These are phyloP conservation scores for Aspergillus biplanus DNA, from an alignment of 495 filamentous ascomycete genomes.

Conservation along the genomic window DNA sequence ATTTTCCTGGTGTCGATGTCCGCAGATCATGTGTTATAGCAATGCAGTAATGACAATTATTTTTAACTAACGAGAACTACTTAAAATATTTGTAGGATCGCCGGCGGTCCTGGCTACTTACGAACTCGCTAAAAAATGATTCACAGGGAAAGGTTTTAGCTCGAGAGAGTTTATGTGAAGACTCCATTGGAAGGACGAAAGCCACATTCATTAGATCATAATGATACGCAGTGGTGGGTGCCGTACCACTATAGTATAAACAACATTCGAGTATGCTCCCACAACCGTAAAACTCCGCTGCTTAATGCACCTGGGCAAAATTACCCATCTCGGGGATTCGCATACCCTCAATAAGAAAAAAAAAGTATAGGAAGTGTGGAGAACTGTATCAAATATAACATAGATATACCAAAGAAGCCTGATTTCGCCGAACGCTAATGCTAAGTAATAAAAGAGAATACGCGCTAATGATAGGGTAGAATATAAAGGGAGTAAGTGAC, in stretches of 20 bases:
- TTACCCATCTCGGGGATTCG: not conserved
- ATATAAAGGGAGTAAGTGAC: not conserved
- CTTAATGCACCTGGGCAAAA: not conserved
- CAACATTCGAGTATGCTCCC: not conserved
- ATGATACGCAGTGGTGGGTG: no score
- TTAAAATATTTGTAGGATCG: no score
- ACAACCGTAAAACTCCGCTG: not conserved
- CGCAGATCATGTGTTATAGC: conserved; percentile 14
- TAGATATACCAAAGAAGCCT: not conserved
- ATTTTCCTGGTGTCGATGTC: not conserved
- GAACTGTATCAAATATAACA: not conserved
- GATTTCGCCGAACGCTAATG: conserved; percentile 3
- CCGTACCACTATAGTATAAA: not conserved
- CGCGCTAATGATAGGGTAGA: not conserved
- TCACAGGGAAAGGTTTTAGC: not conserved
- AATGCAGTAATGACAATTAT: conserved; percentile 23
- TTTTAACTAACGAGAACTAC: not conserved
- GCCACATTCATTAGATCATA: no score
- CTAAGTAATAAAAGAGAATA: not conserved
- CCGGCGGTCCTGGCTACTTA: no score
- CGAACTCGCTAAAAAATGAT: no score
- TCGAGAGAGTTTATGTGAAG: no score
- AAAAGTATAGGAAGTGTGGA: not conserved
- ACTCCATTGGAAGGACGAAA: no score
- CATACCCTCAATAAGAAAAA: conserved; percentile 1